These are phyloP conservation scores for Spiraea crenata DNA, from an alignment of 331 rosid species.

Conservation along the genomic window DNA sequence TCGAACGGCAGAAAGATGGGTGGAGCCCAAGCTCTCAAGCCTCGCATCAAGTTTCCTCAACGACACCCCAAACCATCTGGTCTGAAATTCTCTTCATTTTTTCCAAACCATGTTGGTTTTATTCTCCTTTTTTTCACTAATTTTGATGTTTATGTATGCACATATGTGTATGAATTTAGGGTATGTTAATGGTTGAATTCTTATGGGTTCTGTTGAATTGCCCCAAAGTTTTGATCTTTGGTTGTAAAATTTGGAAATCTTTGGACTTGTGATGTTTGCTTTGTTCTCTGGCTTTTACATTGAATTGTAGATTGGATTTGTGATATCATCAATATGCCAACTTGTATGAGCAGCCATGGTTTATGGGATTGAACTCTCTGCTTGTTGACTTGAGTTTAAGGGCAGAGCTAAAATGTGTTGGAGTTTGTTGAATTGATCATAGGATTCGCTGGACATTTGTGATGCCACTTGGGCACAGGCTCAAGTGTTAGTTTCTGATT, in stretches of 20 bases:
- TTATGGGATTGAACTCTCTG: neutral
- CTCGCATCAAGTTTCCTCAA: constrained; percentile 85
- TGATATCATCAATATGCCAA: neutral
- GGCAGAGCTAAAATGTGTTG: neutral
- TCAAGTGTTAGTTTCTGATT: neutral
- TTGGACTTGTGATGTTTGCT: neutral
- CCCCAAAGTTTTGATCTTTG: neutral
- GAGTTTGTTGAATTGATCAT: neutral
- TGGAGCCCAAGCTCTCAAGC: constrained; percentile 58
- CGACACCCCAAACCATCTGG: constrained; percentile 55
- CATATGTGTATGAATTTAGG: neutral
- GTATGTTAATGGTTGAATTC: neutral
- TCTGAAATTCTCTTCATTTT: constrained; percentile 12
- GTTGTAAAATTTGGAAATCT: neutral
- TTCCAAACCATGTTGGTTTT: neutral
- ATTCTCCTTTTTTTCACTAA: neutral
- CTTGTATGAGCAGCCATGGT: neutral
- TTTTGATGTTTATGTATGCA: neutral
- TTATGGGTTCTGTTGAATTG: constrained; percentile 8
- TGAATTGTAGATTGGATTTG: neutral
- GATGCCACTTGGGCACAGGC: neutral
- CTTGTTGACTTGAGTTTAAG: neutral
- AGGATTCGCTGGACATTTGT: neutral
- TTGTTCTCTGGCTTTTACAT: neutral
- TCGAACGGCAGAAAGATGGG: constrained; percentile 37